phyloP scores from a whole-genome alignment of 768 basidiomycete genomes.

The Amanita brunnescens region DNA sequence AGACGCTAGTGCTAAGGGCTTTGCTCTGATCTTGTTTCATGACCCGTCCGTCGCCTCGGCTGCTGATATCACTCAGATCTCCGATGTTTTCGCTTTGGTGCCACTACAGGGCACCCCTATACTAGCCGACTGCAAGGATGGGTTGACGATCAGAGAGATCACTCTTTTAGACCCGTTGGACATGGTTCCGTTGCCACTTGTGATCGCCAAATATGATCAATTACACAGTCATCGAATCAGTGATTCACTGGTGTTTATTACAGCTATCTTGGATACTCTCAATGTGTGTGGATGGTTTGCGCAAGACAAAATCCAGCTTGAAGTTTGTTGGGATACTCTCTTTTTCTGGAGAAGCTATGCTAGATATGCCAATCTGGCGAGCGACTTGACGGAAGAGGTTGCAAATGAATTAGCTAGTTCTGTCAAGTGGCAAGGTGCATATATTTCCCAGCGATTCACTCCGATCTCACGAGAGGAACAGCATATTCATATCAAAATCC shows the following conservation, averaged over 20 bases:
- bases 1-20: constrained; percentile 26
- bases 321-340: constrained; percentile 25
- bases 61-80: constrained; percentile 15
- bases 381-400: constrained; percentile 29
- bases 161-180: constrained; percentile 47
- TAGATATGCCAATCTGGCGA: constrained; percentile 25
- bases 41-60: constrained; percentile 12
- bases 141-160: constrained; percentile 28
- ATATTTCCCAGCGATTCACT: not conserved
- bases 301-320: constrained; percentile 15
- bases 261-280: constrained; percentile 9
- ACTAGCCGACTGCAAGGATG: constrained; percentile 27
- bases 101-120: constrained; percentile 39
- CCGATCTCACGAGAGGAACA: constrained; percentile 10
- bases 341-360: constrained; percentile 38
- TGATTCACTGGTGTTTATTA: not conserved
- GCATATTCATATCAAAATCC: constrained; percentile 43
- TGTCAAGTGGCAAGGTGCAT: constrained; percentile 44
- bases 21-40: constrained; percentile 32
- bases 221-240: not conserved
- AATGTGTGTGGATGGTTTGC: constrained; percentile 19
- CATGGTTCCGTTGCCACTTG: constrained; percentile 33
- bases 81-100: constrained; percentile 38
- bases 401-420: constrained; percentile 40
- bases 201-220: constrained; percentile 6